These are phyloP conservation scores for Meripilus lineatus DNA, from an alignment of 1,284 basidiomycete species.

Conservation along the genomic window DNA sequence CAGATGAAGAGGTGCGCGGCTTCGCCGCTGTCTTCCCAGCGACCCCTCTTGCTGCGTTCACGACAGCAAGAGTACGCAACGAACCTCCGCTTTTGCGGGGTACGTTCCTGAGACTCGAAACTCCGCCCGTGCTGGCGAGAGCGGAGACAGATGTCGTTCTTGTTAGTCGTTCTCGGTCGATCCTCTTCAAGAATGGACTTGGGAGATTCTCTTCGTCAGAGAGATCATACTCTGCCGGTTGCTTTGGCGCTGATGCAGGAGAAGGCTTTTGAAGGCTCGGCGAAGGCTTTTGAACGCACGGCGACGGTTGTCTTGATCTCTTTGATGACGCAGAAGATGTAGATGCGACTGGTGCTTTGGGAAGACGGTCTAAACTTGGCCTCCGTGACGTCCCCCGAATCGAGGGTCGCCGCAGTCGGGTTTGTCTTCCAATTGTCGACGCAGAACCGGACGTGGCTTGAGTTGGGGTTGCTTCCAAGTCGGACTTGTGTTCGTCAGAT, in stretches of 20 bases:
- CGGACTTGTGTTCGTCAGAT: not conserved
- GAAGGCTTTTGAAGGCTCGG: no score
- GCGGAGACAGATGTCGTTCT: conserved; percentile 13
- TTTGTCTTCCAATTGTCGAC: conserved; percentile 16
- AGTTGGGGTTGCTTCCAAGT: not conserved
- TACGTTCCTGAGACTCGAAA: conserved; percentile 1
- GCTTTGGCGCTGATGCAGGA: no score
- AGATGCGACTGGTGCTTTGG: not conserved
- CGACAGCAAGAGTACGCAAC: conserved; percentile 58
- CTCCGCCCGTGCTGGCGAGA: not conserved
- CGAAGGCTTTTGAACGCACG: no score
- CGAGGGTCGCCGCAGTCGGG: conserved; percentile 28
- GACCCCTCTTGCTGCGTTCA: conserved; percentile 40
- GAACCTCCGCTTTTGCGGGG: conserved; percentile 39
- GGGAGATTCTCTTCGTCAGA: conserved; percentile 80
- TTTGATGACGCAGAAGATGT: conserved; percentile 6
- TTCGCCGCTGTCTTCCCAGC: conserved; percentile 6
- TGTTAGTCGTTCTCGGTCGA: conserved; percentile 35
- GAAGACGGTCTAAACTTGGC: not conserved
- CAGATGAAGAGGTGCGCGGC: conserved; percentile 12
- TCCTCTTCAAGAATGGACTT: conserved; percentile 71
- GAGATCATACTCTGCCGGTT: conserved; percentile 54
- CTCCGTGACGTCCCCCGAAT: conserved; percentile 20
- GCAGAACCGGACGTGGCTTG: conserved; percentile 9
- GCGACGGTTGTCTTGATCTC: conserved; percentile 2